Conservation (phyloP, 306 rosid species). For the Corylus avellana region DNA sequence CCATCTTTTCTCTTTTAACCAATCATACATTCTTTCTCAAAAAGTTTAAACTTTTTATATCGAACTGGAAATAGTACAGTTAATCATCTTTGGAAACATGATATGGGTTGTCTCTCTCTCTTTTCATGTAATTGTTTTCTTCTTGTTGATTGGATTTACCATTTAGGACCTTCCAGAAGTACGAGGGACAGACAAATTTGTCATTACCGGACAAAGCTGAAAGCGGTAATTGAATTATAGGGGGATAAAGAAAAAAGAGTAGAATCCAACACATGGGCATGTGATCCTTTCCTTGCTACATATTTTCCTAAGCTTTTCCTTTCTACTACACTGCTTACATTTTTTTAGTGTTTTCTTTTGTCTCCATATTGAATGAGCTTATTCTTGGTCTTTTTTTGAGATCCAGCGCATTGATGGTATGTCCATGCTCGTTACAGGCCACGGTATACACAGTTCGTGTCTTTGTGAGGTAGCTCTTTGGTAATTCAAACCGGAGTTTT, state of each 20-base stretch:
- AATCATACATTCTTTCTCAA: slow-evolving; percentile 19
- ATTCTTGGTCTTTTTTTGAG: slow-evolving; percentile 45
- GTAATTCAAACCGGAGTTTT: slow-evolving; percentile 25
- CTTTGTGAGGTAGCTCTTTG: slow-evolving; percentile 27
- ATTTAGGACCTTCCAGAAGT: slow-evolving; percentile 56
- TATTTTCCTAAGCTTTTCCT: not conserved
- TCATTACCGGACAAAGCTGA: slow-evolving; percentile 37
- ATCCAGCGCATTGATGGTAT: slow-evolving; percentile 44
- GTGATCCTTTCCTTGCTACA: slow-evolving; percentile 27
- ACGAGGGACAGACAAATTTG: slow-evolving; percentile 47
- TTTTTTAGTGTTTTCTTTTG: slow-evolving; percentile 46
- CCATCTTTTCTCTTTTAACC: slow-evolving; percentile 9
- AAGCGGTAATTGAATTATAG: slow-evolving; percentile 32
- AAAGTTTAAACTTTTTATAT: slow-evolving; percentile 28
- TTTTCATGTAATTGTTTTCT: slow-evolving; percentile 20
- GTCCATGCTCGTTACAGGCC: slow-evolving; percentile 27
- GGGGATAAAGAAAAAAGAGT: slow-evolving; percentile 6
- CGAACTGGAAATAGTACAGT: slow-evolving; percentile 31
- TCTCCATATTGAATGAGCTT: slow-evolving; percentile 43
- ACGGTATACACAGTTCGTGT: slow-evolving; percentile 19
- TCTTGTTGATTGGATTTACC: slow-evolving; percentile 45
- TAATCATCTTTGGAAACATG: slow-evolving; percentile 22
- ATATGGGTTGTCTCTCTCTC: slow-evolving; percentile 27
- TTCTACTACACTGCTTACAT: slow-evolving; percentile 31
- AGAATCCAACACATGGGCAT: slow-evolving; percentile 38